Base-by-base conservation (phyloP, 2,329 filamentous ascomycete genomes). In the Aspergillus intermedius region DNA sequence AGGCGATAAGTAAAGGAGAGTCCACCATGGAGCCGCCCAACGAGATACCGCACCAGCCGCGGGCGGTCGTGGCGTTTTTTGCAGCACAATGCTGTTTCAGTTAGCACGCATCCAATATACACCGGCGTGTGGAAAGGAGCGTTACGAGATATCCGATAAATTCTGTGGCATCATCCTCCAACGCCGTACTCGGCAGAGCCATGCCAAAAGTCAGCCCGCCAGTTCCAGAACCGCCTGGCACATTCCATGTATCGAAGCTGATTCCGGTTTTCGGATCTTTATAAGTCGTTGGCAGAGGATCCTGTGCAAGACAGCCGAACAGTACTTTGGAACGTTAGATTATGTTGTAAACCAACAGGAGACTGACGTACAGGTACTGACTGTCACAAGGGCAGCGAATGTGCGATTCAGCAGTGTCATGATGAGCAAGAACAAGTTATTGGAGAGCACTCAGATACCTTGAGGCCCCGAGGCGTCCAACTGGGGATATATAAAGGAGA, bases 131-230 rank as follows among this genome's bases (percentile, higher is more conserved):
- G 5, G 34, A 22, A 5, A 22, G n/a, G 17, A 10, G 10, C 17
- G 25, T 40, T 23, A 49, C 48, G 5, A 49, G 44, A 32, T 49
- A 49, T 22, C 48, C 48, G 17, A 49, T 32, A 12, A 49, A 49
- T 5, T 49, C 48, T 3, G 48, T 44, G 5, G 48, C 48, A 39
- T 49, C 48, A 3, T 25, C 19, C 30, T 49, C 21, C 8, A 49
- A 22, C 3, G 44, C 48, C 12, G 40, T 32, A 13, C 32, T 43
- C 2, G 48, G 48, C 8, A 49, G 22, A 3, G 44, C 40, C 23
- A 49, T 44, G 32, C 48, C 48, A 25, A 49, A 49, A 4, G 48
- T 49, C 3, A 49, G 9, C 10, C 41, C 44, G 21, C 44, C 48
- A 3, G 30, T 40, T 10, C 15, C 37, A 40, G 37, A 40, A 10